These are phyloP conservation scores for Nicotiana tabacum DNA, from an alignment of 257 asterid species.

Conservation along the genomic window DNA sequence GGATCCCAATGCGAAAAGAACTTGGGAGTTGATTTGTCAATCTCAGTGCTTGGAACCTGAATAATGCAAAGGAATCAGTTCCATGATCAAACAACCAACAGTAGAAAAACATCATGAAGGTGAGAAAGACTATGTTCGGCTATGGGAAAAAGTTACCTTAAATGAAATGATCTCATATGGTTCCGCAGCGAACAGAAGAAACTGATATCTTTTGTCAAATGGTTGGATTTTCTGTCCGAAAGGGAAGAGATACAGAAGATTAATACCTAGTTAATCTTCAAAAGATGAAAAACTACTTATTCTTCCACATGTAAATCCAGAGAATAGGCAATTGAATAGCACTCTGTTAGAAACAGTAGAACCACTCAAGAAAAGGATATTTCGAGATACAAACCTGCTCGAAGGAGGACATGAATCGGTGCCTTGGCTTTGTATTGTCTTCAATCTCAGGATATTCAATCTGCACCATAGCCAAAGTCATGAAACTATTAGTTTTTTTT, in stretches of 20 bases:
- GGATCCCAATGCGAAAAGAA: slow-evolving; percentile 99
- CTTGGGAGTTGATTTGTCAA: slow-evolving; percentile 95
- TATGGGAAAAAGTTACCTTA: slow-evolving; percentile 42
- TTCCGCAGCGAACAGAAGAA: slow-evolving; percentile 88
- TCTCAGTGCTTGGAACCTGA: slow-evolving; percentile 93
- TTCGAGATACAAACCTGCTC: slow-evolving; percentile 63
- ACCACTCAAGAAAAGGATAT: not conserved
- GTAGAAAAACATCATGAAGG: not conserved
- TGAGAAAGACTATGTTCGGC: not conserved
- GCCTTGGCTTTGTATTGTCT: slow-evolving; percentile 94
- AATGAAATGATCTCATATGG: slow-evolving; percentile 93
- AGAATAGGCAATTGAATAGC: not conserved
- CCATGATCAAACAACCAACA: not conserved
- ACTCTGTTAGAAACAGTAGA: not conserved
- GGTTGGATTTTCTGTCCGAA: slow-evolving; percentile 72
- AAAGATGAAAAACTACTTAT: not conserved
- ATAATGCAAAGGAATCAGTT: not conserved
- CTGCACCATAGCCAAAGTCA: slow-evolving; percentile 33
- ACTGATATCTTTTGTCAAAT: slow-evolving; percentile 82
- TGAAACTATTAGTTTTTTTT: not conserved
- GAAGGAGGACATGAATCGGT: slow-evolving; percentile 95
- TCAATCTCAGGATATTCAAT: slow-evolving; percentile 99
- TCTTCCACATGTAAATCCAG: not conserved
- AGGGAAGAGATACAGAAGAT: not conserved
- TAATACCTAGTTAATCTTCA: not conserved